Evolutionary conservation across 208 protist genomes (phyloP), one percentile per base, ranked within the genome.

Genomic region (Trypanosoma scelopori): DNA sequence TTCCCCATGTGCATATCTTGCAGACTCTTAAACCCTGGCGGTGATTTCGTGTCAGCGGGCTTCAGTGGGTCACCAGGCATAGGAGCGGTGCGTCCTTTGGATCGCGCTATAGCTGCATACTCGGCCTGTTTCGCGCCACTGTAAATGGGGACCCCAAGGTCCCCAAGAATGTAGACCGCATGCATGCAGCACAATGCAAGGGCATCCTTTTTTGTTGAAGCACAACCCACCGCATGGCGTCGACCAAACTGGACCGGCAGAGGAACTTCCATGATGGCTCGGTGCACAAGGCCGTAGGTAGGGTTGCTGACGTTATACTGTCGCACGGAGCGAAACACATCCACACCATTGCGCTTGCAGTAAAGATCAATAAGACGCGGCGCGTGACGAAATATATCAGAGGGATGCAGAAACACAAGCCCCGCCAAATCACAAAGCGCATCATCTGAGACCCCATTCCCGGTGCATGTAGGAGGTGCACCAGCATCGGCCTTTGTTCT

Each of bases 211-310:
- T 91, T 91, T 25, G 61, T 72, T 41, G 56, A 56, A n/a, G 76
- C 85, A 57, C 82, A 85, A 6, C 82, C 91, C 3, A 96, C 82
- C 37, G 78, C 87, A 50, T 83, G 74, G 12, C 84, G 85, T 37
- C 60, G 65, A 20, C 84, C 84, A 69, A 81, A 90, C 32, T 58
- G 52, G 2, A 57, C 0, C 15, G 87, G 71, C 32, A 93, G 30
- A 9, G 90, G 90, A 25, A 95, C 13, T 76, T 89, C 79, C 39
- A 81, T 71, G 23, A 93, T 79, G n/a, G 83, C 74, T 37, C 90
- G 84, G 71, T 95, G 84, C 16, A 95, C 72, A 30, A 23, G 63
- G 1, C 90, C 87, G 55, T 81, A 76, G 15, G 46, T 4, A 9
- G 76, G 49, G 18, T 70, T 66, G 4, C 15, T 43, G 7, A 92